These are phyloP conservation scores for Apophysomyces ossiformis DNA, from an alignment of 371 early-diverging fungal genomes.

Conservation along the genomic window DNA sequence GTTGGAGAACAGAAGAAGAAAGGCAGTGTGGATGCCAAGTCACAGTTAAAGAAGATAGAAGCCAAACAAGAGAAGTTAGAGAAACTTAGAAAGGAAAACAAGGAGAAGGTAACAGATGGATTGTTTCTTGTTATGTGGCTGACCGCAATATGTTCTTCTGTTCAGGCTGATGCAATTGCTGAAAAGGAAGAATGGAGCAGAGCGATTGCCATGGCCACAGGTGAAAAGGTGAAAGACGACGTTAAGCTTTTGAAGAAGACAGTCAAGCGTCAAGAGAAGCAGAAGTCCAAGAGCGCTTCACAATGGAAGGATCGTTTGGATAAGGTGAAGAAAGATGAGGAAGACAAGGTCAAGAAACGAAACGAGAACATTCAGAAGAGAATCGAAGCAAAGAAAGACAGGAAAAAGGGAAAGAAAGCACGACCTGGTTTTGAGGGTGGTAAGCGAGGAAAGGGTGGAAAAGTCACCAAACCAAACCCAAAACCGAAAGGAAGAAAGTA, in stretches of 20 bases:
- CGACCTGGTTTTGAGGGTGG: slow-evolving; percentile 57
- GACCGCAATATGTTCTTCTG: not conserved
- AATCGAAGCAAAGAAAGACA: slow-evolving; percentile 76
- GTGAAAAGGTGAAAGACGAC: slow-evolving; percentile 93
- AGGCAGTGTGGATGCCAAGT: slow-evolving; percentile 74
- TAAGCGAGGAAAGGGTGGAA: slow-evolving; percentile 44
- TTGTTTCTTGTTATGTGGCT: not conserved
- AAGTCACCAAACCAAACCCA: slow-evolving; percentile 33
- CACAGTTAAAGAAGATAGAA: slow-evolving; percentile 77
- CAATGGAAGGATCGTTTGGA: slow-evolving; percentile 85
- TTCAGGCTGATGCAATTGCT: slow-evolving; percentile 65
- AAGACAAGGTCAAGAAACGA: slow-evolving; percentile 72
- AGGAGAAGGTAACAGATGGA: slow-evolving; percentile 52
- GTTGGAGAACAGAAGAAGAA: slow-evolving; percentile 69
- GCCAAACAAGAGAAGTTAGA: slow-evolving; percentile 78
- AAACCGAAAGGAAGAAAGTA: slow-evolving; percentile 5
- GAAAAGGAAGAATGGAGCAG: slow-evolving; percentile 86
- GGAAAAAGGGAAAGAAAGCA: slow-evolving; percentile 51
- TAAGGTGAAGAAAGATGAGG: slow-evolving; percentile 65
- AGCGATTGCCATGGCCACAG: slow-evolving; percentile 79
- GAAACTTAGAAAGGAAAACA: slow-evolving; percentile 68
- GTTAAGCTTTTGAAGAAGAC: slow-evolving; percentile 88
- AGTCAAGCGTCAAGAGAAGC: slow-evolving; percentile 82
- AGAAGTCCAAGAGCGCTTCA: slow-evolving; percentile 81
- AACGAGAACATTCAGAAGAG: slow-evolving; percentile 78